Evolutionary conservation across 2,329 filamentous ascomycete genomes (phyloP), one percentile per base, ranked within the genome.

Genomic region (Xylariaceae sp.): DNA sequence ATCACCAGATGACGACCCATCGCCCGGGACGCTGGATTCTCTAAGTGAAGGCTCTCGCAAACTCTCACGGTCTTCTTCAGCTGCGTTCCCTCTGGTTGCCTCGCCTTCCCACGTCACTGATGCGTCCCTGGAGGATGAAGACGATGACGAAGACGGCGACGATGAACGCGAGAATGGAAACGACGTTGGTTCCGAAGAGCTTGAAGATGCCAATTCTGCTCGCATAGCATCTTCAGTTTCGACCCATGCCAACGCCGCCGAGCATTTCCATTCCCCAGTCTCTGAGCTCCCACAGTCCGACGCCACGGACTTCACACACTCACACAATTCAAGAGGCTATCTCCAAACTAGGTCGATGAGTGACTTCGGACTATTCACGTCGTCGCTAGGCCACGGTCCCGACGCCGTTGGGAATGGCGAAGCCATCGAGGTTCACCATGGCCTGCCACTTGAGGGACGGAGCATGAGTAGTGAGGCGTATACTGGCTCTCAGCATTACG

Each of bases 11-110:
- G 63, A 63, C 26, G 57, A 61, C 29, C 47, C 55, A 6, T 49
- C 54, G 26, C 54, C 59, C 44, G 58, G 53, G 19, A 43, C 54
- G 29, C 51, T 57, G 26, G 66, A 67, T 29, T 49, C 64, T 49
- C 48, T 58, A 60, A 53, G 65, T 30, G 65, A 67, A 51, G 68
- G 66, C 51, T 64, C 61, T 41, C 67, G 65, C 42, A 68, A 68
- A 51, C 66, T 66, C 2, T 60, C 66, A n/a, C 67, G 69, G 49
- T 64, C 70, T 39, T 74, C 72, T 0, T 71, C 70, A 3, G 72
- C 71, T 41, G 53, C 64, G 12, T 72, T 74, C 50, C 68, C 69
- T 34, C 51, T 63, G 21, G 39, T 64, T 46, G 64, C 58, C 44
- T 63, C 63, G 21, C 55, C 60, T 10, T 57, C 63, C 13, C 60